Percentiles rank a stretch among this genome's conserved stretches.
Evolutionary conservation across 225 moss, liverwort and hornwort species (phyloP).

Genomic region (Takakia lepidozioides): DNA sequence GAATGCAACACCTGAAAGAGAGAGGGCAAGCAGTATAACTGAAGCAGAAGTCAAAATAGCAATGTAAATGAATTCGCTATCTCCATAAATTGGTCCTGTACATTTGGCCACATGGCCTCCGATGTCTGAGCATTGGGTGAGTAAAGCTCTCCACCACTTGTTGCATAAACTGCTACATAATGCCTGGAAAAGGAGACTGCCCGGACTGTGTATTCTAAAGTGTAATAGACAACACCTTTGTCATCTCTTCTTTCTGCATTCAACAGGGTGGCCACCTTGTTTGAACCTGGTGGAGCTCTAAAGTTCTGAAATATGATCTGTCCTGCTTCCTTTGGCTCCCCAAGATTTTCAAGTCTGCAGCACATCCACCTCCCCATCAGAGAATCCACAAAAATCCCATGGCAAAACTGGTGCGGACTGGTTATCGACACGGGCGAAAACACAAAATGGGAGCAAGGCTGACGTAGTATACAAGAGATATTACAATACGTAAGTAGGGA

Average conservation of each 20-base stretch:
- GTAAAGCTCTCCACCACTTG: constrained; percentile 40
- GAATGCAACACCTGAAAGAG: too few species aligned
- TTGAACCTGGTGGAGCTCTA: constrained; percentile 81
- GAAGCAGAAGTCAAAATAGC: constrained; percentile 13
- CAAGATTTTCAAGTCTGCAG: constrained; percentile 64
- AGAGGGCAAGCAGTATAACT: too few species aligned
- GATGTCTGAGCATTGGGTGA: constrained; percentile 69
- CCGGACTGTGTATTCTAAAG: constrained; percentile 70
- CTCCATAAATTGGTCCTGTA: constrained; percentile 43
- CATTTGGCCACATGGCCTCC: constrained; percentile 45
- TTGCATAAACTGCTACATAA: constrained; percentile 73
- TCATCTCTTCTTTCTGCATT: constrained; percentile 43
- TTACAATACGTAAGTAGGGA: too few species aligned
- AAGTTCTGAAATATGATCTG: constrained; percentile 49
- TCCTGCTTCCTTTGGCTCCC: constrained; percentile 62
- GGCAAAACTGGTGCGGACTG: too few species aligned
- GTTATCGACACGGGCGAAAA: too few species aligned
- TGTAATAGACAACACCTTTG: constrained; percentile 46
- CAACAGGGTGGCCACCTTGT: constrained; percentile 58
- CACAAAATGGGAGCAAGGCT: too few species aligned
- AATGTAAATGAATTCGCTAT: constrained; percentile 64
- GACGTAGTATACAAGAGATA: too few species aligned
- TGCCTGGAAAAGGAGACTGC: constrained; percentile 67
- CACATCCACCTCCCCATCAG: neutral
- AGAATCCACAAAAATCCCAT: too few species aligned